Evolutionary conservation across 441 rosid species (phyloP), one percentile per base, ranked within the genome.

Genomic region (Hura crepitans): DNA sequence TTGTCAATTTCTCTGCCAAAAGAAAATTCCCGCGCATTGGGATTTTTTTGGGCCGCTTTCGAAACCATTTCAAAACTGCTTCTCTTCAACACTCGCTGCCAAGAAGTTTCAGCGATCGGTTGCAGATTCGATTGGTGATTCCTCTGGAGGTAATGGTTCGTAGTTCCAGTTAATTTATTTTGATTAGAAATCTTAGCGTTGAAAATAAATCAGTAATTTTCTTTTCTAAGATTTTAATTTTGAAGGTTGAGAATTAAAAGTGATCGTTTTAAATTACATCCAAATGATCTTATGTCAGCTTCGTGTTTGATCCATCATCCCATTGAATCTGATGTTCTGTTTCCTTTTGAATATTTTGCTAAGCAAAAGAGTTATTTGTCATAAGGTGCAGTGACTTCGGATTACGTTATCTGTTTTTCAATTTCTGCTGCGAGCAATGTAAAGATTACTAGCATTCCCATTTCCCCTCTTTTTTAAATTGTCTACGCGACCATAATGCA

Each of bases 1-100:
- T n/a, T n/a, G n/a, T n/a, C n/a, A n/a, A n/a, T n/a, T n/a, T n/a
- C n/a, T n/a, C n/a, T n/a, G n/a, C n/a, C n/a, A 6, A 31, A 7
- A 33, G 39, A 58, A 33, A 33, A 58, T 58, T 58, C 64, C 64
- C 64, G 46, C 64, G 64, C 64, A n/a, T 35, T 25, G 5, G 6
- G 17, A 55, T 10, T 14, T 23, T 39, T 7, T 35, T 35, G 39
- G 39, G n/a, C n/a, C 39, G 7, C 39, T 35, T 35, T 35, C 39
- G 7, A 35, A 35, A 39, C 45, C 45, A 39, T 5, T n/a, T 49
- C n/a, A 18, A n/a, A 49, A 49, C n/a, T 6, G 8, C 54, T 14
- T 17, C 15, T 60, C 39, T 8, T 14, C 14, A 1, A 27, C 35
- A 56, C 33, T 56, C 37, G 7, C 18, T 14, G 15, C 12, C 62